Base-by-base conservation (phyloP, 805 yeast species). In the Candida xyloterini region DNA sequence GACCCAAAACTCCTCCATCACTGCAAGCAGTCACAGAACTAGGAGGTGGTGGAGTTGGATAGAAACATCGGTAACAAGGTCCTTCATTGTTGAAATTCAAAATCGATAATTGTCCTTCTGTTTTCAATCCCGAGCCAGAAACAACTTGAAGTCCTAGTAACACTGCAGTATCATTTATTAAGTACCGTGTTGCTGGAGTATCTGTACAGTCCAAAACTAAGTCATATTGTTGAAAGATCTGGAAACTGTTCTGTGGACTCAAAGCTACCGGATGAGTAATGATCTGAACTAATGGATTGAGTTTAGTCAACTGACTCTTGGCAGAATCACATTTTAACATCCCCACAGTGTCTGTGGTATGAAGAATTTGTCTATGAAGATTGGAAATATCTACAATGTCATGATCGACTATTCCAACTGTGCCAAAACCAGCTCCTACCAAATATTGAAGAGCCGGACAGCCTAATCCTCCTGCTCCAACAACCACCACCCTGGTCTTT, bases 381-480 rank as follows among this genome's bases (percentile, higher is more conserved):
- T 93, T 93, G 7, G 96, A 85, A 0, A 65, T 61, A 50, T 91
- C 97, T 1, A 93, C 97, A 0, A 60, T 57, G 60, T 93, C 99
- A 53, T 79, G 76, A 62, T 93, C 99, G 1, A 89, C 82, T 11
- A 93, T 84, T 3, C 96, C 96, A 15, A 93, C 69, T 2, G 65
- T 60, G 1, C 95, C 98, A 3, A 91, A 66, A 4, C 99, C 99
- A 0, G 95, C 84, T 0, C 95, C 96, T 0, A 81, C 80, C 2
- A 93, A 63, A 56, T 93, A 93, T 30, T 85, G 70, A 34, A 91
- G 60, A 0, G 95, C 95, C 0, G 99, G 97, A 50, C 95, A 83
- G 0, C 99, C 98, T 6, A 93, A 68, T 0, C 99, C 99, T 9
- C 99, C 99, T 1, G 97, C 97, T 1, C 99, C 99, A 7, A 93